A percentile compares a stretch with the other conserved stretches of the same genome.
Conservation (phyloP, 345 rosid genomes). For the Passiflora organensis region DNA sequence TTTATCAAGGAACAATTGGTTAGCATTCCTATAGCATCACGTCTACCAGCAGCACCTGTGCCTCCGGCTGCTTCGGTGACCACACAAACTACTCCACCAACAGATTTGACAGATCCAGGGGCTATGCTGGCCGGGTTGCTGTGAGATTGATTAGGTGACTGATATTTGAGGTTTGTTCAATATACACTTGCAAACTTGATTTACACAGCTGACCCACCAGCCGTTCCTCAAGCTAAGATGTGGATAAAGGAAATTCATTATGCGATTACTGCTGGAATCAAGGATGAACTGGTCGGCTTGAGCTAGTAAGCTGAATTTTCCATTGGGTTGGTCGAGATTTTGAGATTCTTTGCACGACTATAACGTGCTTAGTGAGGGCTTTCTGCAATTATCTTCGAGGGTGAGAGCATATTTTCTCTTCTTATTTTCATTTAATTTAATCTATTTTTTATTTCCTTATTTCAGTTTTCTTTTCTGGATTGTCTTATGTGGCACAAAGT, state of each 20-base stretch:
- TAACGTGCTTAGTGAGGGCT: constrained; percentile 46
- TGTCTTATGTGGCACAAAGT: constrained; percentile 26
- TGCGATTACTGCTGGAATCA: constrained; percentile 42
- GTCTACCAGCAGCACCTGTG: constrained; percentile 35
- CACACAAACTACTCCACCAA: constrained; percentile 40
- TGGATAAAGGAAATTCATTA: constrained; percentile 20
- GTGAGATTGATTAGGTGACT: constrained; percentile 21
- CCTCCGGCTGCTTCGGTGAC: constrained; percentile 35
- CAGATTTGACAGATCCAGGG: constrained; percentile 67
- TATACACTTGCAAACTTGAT: constrained; percentile 33
- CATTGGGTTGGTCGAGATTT: constrained; percentile 39
- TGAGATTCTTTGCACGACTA: constrained; percentile 54
- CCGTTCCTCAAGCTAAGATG: constrained; percentile 18
- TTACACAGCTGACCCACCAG: constrained; percentile 31
- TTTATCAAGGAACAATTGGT: constrained; percentile 82
- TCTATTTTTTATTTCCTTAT: constrained; percentile 1
- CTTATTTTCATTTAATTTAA: not conserved
- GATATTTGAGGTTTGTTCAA: constrained; percentile 33
- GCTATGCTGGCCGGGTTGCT: constrained; percentile 86
- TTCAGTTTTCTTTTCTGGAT: constrained; percentile 27
- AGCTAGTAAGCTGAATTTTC: too few relatives aligned
- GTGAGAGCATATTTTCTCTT: constrained; percentile 18
- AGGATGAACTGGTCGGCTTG: constrained; percentile 22
- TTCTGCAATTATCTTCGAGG: too few relatives aligned
- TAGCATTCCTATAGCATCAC: constrained; percentile 46